Evolutionary conservation across 208 protist genomes (phyloP).

Genomic region (Leishmania martiniquensis): DNA sequence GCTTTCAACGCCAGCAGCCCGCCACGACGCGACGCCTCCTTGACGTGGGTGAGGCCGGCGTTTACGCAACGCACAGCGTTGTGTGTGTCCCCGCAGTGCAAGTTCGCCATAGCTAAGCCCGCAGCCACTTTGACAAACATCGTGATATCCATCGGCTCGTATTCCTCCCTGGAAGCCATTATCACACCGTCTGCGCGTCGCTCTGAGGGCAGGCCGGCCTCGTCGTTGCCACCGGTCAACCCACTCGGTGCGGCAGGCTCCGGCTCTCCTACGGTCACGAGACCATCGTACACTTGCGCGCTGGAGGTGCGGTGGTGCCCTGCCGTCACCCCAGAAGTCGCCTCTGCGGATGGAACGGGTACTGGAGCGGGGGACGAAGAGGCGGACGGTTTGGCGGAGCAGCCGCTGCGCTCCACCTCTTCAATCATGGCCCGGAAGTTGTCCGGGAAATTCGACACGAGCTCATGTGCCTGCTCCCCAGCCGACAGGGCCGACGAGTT

Average conservation of each 20-base stretch:
- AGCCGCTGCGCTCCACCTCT: conserved; percentile 79
- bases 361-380: background rate
- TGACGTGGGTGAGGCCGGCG: conserved; percentile 62
- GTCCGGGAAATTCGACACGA: conserved; percentile 74
- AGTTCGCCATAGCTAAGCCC: conserved; percentile 83
- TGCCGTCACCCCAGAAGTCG: background rate
- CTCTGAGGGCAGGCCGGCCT: background rate
- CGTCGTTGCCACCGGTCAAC: background rate
- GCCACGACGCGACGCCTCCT: conserved; percentile 64
- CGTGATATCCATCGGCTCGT: conserved; percentile 81
- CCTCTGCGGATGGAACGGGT: background rate
- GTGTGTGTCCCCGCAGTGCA: conserved; percentile 75
- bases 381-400: conserved; percentile 27
- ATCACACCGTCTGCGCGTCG: conserved; percentile 30
- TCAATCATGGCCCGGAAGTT: conserved; percentile 85
- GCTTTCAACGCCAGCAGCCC: conserved; percentile 85
- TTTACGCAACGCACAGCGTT: conserved; percentile 82
- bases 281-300: background rate
- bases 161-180: conserved; percentile 56
- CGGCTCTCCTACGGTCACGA: background rate
- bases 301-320: background rate
- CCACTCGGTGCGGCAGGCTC: background rate
- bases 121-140: conserved; percentile 80
- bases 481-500: conserved; percentile 44
- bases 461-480: conserved; percentile 70